Percentiles rank a stretch among this genome's conserved stretches.
Conservation (phyloP, 176 grass and related monocot genomes). For the Rhynchospora tenuis region DNA sequence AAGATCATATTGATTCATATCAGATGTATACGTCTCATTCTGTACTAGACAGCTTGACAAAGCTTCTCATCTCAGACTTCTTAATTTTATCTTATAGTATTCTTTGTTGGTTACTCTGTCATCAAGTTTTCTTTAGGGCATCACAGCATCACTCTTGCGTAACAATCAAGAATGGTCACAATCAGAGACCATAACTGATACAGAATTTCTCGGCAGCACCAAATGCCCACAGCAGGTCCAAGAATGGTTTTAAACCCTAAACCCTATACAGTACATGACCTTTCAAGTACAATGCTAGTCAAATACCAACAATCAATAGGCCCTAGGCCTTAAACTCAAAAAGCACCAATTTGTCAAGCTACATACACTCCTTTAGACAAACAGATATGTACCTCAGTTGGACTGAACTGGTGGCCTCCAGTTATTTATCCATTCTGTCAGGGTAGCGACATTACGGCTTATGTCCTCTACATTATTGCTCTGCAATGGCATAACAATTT, state of each 20-base stretch:
- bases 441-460: slow-evolving; percentile 53
- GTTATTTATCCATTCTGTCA: slow-evolving; percentile 77
- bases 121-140: neutral
- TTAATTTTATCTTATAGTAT: neutral
- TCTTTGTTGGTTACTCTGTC: neutral
- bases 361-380: neutral
- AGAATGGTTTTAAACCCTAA: neutral
- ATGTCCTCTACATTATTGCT: slow-evolving; percentile 90
- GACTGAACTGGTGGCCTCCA: slow-evolving; percentile 47
- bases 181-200: neutral
- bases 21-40: neutral
- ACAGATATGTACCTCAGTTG: neutral
- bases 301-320: neutral
- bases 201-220: neutral
- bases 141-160: neutral
- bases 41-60: neutral
- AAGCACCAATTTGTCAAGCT: neutral
- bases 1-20: neutral
- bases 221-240: neutral
- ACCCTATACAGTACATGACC: neutral
- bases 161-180: neutral
- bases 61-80: neutral
- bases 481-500: slow-evolving; percentile 64
- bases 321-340: neutral
- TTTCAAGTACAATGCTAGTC: neutral